Evolutionary conservation across 1,139 yeast species (phyloP), one percentile per base, ranked within the genome.

Genomic region (Magnusiomyces sp.): DNA sequence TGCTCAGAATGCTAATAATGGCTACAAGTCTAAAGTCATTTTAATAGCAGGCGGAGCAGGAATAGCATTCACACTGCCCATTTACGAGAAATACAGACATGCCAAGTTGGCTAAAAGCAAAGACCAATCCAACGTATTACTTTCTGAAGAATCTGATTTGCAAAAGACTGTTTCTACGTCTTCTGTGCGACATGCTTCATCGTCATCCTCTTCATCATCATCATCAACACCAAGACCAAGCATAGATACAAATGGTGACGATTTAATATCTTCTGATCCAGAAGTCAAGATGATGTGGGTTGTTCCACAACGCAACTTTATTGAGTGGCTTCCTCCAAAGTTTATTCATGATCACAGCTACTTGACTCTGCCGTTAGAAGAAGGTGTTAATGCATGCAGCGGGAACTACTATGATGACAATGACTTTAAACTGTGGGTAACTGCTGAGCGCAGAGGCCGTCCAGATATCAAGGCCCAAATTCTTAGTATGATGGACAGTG

Each of bases 1-100:
- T 34, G n/a, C 37, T 9, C 37, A 13, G 9, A 34, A 13, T 14
- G n/a, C 37, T 34, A 10, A 31, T 17, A 38, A 38, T 14, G 17
- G 27, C 29, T 33, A 17, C 11, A 37, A 36, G 6, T 46, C 45
- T 6, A 53, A 56, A 43, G 52, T 62, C 14, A 48, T 62, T 5
- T 54, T 62, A 16, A 54, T 62, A 5, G 53, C 63, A 5, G 65
- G 65, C 6, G 65, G 65, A 2, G 59, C 65, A 2, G 65, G 65
- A 3, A 60, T 62, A 5, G 65, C 65, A 4, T 62, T 59, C 45
- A 60, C 64, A 3, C 60, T 53, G 49, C 63, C 65, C 9, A 50
- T 61, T 31, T 60, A 51, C 40, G 56, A 56, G 40, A 58, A 60
- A 42, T 60, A 53, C 43, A 43, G 50, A 41, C 47, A 31, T 27